These are phyloP conservation scores for Exophiala bonariae DNA, from an alignment of 2,329 filamentous ascomycete species.

Conservation along the genomic window DNA sequence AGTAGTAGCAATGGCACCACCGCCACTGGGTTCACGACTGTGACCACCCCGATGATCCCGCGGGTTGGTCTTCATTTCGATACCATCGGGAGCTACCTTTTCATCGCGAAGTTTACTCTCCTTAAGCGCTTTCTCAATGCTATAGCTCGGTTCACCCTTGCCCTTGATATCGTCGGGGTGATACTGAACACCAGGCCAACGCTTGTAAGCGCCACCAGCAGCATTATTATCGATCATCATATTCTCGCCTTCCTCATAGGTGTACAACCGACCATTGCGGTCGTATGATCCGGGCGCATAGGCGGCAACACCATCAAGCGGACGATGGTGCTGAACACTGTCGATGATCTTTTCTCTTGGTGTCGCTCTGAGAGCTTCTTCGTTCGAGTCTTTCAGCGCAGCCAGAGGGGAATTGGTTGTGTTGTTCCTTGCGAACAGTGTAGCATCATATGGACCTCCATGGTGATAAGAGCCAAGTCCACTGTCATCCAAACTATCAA, in stretches of 20 bases:
- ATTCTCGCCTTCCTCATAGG: constrained; percentile 84
- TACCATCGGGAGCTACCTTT: constrained; percentile 17
- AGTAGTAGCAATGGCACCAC: constrained; percentile 7
- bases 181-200: constrained; percentile 68
- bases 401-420: constrained; percentile 67
- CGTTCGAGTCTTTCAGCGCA: constrained; percentile 71
- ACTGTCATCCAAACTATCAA: constrained; percentile 72
- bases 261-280: constrained; percentile 66
- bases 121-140: constrained; percentile 67
- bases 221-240: constrained; percentile 73
- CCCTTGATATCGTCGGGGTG: constrained; percentile 77
- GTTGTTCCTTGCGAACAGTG: constrained; percentile 70
- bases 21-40: background rate
- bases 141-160: constrained; percentile 75
- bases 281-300: constrained; percentile 75
- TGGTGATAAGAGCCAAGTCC: constrained; percentile 61
- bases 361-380: constrained; percentile 76
- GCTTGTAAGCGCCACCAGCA: constrained; percentile 72
- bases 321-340: constrained; percentile 69
- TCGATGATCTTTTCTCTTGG: constrained; percentile 76
- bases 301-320: constrained; percentile 75
- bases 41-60: constrained; percentile 6
- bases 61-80: constrained; percentile 24
- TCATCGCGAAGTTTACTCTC: constrained; percentile 47
- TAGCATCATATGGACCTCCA: constrained; percentile 85